phyloP scores from a whole-genome alignment of 352 stramenopile genomes.

The Pythium angustatum region DNA sequence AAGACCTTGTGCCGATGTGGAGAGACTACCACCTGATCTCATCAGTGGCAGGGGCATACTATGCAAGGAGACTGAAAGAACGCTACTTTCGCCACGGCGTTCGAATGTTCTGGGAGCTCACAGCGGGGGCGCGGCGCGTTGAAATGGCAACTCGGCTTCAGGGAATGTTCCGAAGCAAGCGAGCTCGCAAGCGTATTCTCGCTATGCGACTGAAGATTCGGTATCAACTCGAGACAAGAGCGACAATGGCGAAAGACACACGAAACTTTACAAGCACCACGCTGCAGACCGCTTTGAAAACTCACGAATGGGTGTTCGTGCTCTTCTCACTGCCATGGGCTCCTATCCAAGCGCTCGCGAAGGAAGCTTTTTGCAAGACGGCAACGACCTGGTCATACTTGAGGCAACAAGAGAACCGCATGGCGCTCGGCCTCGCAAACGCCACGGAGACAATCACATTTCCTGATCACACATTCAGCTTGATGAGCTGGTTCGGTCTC shows the following conservation, averaged over 20 bases:
- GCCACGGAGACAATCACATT: conserved; percentile 26
- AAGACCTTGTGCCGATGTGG: conserved; percentile 28
- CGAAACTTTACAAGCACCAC: conserved; percentile 11
- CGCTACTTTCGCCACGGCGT: conserved; percentile 33
- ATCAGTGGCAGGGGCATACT: conserved; percentile 25
- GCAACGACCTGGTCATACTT: conserved; percentile 43
- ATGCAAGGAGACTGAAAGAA: conserved; percentile 22
- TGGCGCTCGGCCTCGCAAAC: conserved; percentile 33
- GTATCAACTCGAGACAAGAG: conserved; percentile 36
- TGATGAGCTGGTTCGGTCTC: conserved; percentile 38
- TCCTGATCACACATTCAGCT: conserved; percentile 25
- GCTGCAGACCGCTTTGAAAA: conserved; percentile 23
- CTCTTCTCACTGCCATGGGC: conserved; percentile 39
- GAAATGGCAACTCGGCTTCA: conserved; percentile 43
- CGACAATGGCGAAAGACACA: conserved; percentile 25
- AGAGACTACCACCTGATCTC: conserved; percentile 31
- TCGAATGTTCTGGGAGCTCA: conserved; percentile 37
- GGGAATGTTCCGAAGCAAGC: conserved; percentile 29
- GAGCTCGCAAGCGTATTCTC: conserved; percentile 36
- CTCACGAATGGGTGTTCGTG: conserved; percentile 38
- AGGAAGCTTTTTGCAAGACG: conserved; percentile 30
- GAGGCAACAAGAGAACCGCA: conserved; percentile 21
- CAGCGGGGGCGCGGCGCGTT: conserved; percentile 28
- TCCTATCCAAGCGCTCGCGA: conserved; percentile 9
- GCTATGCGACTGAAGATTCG: conserved; percentile 36